Base-by-base conservation (phyloP, 1,284 basidiomycete genomes). In the Chondrostereum purpureum region DNA sequence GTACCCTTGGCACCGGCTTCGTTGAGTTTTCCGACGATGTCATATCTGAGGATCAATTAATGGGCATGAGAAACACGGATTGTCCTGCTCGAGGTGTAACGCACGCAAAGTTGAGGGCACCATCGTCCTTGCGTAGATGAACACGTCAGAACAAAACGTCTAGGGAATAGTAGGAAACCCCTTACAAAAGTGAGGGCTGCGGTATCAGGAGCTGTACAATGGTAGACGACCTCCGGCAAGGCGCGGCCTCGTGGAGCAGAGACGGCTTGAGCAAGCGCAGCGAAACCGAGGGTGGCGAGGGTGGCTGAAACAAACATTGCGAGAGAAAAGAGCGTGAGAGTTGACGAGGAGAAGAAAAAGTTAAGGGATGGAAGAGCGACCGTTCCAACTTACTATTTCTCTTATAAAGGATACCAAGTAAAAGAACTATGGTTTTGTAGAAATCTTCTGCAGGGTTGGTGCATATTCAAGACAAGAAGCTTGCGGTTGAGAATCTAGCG, bases 141-240 rank as follows among this genome's bases (percentile, higher is more conserved):
- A n/a, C n/a, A n/a, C n/a, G 18, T 43, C 31, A 14, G 18, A 10
- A 14, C n/a, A n/a, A 22, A 11, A 12, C 19, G 20, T 39, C 5
- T 8, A 19, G 14, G 20, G 16, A 24, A 35, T 1, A 21, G 17
- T 14, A 13, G 4, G 22, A 16, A n/a, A n/a, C 19, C 24, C 55
- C 65, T 50, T 45, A 69, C 67, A 31, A 69, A 67, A 2, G 67
- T 69, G 43, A 68, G 53, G 1, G 66, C 66, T 43, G 51, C 64
- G 22, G 63, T 67, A 31, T 65, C 63, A 4, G 65, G 57, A 17
- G 59, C 51, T 0, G 58, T 59, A 46, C 67, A 69, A 17, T 50
- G 55, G 2, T 61, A 61, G 37, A 65, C 50, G n/a, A 67, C 61
- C 17, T 58, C 52, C 18, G 63, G 60, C 14, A 24, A 49, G 8